These are phyloP conservation scores for Umbelopsis ramanniana DNA, from an alignment of 192 early-diverging fungal genomes.

Conservation along the genomic window DNA sequence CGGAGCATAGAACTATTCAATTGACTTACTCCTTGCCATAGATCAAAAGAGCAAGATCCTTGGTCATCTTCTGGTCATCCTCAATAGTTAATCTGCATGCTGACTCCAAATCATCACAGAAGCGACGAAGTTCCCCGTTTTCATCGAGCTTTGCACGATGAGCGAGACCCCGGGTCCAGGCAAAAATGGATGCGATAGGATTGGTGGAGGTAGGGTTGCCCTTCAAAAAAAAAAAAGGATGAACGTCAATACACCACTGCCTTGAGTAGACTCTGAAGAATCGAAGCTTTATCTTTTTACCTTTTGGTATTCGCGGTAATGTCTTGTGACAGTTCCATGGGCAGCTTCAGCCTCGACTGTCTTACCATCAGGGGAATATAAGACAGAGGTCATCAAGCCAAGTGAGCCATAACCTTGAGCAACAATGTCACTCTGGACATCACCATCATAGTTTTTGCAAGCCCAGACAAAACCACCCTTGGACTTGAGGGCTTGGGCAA, in stretches of 20 bases:
- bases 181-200: slow-evolving; percentile 97
- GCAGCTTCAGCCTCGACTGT: slow-evolving; percentile 96
- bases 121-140: slow-evolving; percentile 72
- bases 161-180: slow-evolving; percentile 91
- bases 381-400: slow-evolving; percentile 96
- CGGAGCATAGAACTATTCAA: neutral
- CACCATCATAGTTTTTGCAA: slow-evolving; percentile 95
- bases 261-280: neutral
- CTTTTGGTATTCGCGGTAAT: slow-evolving; percentile 95
- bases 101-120: slow-evolving; percentile 79
- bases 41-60: slow-evolving; percentile 96
- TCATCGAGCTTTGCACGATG: slow-evolving; percentile 95
- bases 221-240: neutral
- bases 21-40: slow-evolving; percentile 74
- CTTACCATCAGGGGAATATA: slow-evolving; percentile 90
- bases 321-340: slow-evolving; percentile 95
- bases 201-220: slow-evolving; percentile 95
- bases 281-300: slow-evolving; percentile 16
- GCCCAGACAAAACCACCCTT: slow-evolving; percentile 94
- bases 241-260: too few species aligned
- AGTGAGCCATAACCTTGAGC: slow-evolving; percentile 97
- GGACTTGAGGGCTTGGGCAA: slow-evolving; percentile 96
- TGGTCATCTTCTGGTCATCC: slow-evolving; percentile 89
- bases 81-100: slow-evolving; percentile 92
- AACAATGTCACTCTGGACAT: slow-evolving; percentile 94